Evolutionary conservation across 2,329 filamentous ascomycete species (phyloP).

Genomic region (Talaromyces sp.): DNA sequence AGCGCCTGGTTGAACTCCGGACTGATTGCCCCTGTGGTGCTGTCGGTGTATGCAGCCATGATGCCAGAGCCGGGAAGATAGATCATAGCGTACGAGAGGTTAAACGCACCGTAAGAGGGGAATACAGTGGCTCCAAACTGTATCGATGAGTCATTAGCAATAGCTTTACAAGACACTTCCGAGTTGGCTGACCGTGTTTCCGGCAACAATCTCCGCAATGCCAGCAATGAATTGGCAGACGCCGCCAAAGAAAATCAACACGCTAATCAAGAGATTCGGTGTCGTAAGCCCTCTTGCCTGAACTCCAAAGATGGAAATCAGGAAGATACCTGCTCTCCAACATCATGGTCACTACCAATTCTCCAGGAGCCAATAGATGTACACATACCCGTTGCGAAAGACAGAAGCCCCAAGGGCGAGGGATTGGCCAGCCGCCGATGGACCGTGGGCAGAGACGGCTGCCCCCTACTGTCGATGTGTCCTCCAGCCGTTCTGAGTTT

Average conservation of each 20-base stretch:
- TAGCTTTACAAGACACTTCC: neutral
- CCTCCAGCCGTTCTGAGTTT: neutral
- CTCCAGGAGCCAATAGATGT: neutral
- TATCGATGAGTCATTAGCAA: neutral
- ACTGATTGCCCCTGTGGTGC: constrained; percentile 18
- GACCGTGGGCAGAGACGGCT: constrained; percentile 21
- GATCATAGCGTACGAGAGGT: constrained; percentile 35
- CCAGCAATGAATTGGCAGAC: constrained; percentile 24
- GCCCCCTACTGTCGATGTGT: constrained; percentile 5
- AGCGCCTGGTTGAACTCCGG: constrained; percentile 20
- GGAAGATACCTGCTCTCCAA: constrained; percentile 15
- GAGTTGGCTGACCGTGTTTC: constrained; percentile 15
- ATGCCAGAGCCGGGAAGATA: constrained; percentile 34
- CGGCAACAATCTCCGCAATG: constrained; percentile 21
- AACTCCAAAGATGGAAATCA: constrained; percentile 18
- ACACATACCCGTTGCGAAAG: constrained; percentile 29
- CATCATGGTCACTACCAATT: neutral
- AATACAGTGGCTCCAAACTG: constrained; percentile 34
- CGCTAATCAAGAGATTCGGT: constrained; percentile 25
- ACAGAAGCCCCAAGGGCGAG: constrained; percentile 29
- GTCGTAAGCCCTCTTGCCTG: constrained; percentile 20
- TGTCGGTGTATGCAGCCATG: constrained; percentile 30
- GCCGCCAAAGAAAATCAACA: constrained; percentile 34
- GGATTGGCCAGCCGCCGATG: constrained; percentile 24
- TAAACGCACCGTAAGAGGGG: constrained; percentile 36